phyloP scores from a whole-genome alignment of 768 basidiomycete species.

The Termitomyces sp. region DNA sequence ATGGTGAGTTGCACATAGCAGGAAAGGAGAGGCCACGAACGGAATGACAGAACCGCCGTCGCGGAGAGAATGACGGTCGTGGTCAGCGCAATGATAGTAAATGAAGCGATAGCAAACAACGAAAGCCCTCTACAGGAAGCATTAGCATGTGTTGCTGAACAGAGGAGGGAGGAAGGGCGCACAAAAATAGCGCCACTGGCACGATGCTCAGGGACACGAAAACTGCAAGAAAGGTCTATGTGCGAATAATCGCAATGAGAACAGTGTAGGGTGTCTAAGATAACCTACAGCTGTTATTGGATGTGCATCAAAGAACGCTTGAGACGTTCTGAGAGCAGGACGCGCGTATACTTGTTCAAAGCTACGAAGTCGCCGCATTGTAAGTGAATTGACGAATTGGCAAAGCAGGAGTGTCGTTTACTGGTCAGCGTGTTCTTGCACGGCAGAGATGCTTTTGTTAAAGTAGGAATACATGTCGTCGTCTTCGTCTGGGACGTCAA shows the following conservation, averaged over 20 bases:
- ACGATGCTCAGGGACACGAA: conserved; percentile 30
- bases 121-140: conserved; percentile 17
- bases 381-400: not conserved
- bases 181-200: conserved; percentile 34
- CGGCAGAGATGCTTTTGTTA: conserved; percentile 28
- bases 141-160: not conserved
- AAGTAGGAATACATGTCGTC: conserved; percentile 28
- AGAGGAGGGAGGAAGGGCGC: conserved; percentile 11
- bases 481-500: conserved; percentile 6
- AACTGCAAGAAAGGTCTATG: conserved; percentile 35
- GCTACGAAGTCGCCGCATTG: conserved; percentile 17
- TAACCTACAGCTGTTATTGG: conserved; percentile 28
- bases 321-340: conserved; percentile 27
- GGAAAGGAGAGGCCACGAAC: conserved; percentile 17
- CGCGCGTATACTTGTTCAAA: conserved; percentile 40
- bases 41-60: conserved; percentile 21
- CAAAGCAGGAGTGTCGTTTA: conserved; percentile 6
- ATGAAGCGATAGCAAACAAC: conserved; percentile 27
- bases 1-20: not conserved
- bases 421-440: conserved; percentile 30
- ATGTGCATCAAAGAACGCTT: conserved; percentile 26
- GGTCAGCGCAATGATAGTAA: conserved; percentile 29
- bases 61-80: conserved; percentile 25
- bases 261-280: not conserved
- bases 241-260: not conserved